Evolutionary conservation across 2,329 filamentous ascomycete species (phyloP).

Genomic region (Neonectria ditissima): DNA sequence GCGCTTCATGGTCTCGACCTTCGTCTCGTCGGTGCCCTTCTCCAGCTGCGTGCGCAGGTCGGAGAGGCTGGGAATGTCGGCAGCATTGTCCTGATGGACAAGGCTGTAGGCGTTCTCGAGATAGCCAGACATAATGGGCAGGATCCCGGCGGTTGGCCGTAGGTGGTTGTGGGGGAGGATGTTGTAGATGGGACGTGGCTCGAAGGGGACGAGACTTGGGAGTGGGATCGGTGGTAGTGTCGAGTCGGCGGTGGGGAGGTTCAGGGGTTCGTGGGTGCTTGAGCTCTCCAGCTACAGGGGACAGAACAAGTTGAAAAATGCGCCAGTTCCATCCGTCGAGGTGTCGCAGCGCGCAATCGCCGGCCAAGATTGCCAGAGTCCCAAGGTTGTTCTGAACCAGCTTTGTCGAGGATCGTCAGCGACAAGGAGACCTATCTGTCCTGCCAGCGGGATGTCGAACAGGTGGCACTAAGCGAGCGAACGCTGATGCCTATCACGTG

Average conservation of each 20-base stretch:
- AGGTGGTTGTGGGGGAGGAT: conserved; percentile 34
- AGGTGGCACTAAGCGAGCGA: conserved; percentile 55
- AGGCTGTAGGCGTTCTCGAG: conserved; percentile 96
- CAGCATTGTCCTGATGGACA: conserved; percentile 97
- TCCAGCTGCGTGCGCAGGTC: conserved; percentile 94
- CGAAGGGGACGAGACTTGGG: conserved; percentile 38
- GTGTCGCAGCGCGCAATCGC: conserved; percentile 45
- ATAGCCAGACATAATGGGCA: conserved; percentile 86
- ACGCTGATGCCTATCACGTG: conserved; percentile 48
- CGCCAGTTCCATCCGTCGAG: conserved; percentile 48
- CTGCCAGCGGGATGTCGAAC: conserved; percentile 51
- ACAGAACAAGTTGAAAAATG: conserved; percentile 40
- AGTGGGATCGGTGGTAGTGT: conserved; percentile 44
- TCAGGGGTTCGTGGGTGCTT: conserved; percentile 45
- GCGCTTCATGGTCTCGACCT: conserved; percentile 95
- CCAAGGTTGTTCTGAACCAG: conserved; percentile 45
- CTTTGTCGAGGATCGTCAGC: conserved; percentile 46
- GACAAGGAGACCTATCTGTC: conserved; percentile 56
- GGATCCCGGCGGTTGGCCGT: conserved; percentile 38
- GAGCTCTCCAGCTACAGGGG: conserved; percentile 41
- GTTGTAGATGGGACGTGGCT: conserved; percentile 47
- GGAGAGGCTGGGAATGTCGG: conserved; percentile 89
- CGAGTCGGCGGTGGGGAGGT: conserved; percentile 49
- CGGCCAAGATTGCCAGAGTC: conserved; percentile 45
- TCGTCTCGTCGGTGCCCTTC: conserved; percentile 92